These are phyloP conservation scores for Escallonia rubra DNA, from an alignment of 129 eudicot species.

Conservation along the genomic window DNA sequence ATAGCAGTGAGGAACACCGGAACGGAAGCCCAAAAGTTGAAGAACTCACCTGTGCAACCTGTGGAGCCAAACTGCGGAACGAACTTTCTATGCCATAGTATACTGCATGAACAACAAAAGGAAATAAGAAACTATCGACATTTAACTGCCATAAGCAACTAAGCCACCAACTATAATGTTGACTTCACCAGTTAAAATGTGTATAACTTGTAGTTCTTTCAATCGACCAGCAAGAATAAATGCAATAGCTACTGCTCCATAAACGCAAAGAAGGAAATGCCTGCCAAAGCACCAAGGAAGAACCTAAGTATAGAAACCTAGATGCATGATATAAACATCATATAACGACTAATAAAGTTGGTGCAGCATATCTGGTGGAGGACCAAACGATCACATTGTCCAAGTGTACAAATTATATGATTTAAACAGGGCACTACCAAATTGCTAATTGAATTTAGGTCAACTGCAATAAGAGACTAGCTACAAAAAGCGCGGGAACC, in stretches of 20 bases:
- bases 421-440: neutral
- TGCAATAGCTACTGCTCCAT: conserved; percentile 73
- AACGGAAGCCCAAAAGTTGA: neutral
- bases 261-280: conserved; percentile 88
- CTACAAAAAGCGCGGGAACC: no score
- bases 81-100: conserved; percentile 87
- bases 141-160: neutral
- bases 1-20: no score
- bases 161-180: neutral
- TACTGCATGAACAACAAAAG: conserved; percentile 41
- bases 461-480: neutral
- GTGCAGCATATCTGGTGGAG: conserved; percentile 1
- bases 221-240: conserved; percentile 83
- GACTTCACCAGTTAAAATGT: conserved; percentile 66
- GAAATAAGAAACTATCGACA: neutral
- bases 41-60: conserved; percentile 65
- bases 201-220: conserved; percentile 63
- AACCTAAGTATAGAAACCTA: neutral
- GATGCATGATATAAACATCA: neutral
- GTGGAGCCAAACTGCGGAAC: conserved; percentile 71
- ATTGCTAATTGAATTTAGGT: neutral
- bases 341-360: conserved; percentile 2
- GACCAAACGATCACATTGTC: neutral
- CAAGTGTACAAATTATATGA: neutral
- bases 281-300: conserved; percentile 39